Conservation (phyloP, 805 yeast genomes). For the Lipomyces japonicus region DNA sequence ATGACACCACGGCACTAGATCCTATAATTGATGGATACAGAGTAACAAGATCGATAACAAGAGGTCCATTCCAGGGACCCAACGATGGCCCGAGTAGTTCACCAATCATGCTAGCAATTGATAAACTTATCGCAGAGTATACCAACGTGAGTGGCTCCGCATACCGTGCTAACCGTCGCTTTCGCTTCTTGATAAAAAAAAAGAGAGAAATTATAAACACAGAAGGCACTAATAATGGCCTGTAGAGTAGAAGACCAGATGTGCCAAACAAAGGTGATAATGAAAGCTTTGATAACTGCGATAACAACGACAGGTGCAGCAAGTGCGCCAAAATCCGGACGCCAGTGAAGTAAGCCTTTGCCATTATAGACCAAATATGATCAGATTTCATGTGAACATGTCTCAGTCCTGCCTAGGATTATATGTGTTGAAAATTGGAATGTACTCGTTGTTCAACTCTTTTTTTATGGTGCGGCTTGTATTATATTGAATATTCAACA, state of each 20-base stretch:
- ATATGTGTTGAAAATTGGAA: no score
- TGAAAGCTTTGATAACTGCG: conserved; percentile 4
- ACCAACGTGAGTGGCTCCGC: conserved; percentile 2
- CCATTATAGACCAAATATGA: no score
- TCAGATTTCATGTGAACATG: no score
- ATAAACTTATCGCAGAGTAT: conserved; percentile 1
- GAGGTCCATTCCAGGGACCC: conserved; percentile 19
- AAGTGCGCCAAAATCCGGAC: conserved; percentile 8
- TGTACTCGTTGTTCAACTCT: no score
- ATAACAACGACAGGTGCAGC: conserved; percentile 11
- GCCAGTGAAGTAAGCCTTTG: neutral
- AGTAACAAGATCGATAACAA: conserved; percentile 8
- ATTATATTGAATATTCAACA: no score
- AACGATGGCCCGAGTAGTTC: conserved; percentile 1
- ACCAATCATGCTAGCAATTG: conserved; percentile 3
- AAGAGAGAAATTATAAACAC: conserved; percentile 2
- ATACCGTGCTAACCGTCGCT: neutral
- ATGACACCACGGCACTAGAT: conserved; percentile 6
- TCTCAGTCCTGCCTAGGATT: no score
- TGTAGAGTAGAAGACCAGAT: conserved; percentile 4
- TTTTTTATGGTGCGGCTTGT: no score
- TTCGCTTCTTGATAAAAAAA: conserved; percentile 1
- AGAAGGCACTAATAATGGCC: conserved; percentile 6
- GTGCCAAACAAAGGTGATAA: conserved; percentile 17
- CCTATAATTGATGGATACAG: conserved; percentile 13